Base-by-base conservation (phyloP, 192 early-diverging fungal genomes). In the Linderina pennispora region DNA sequence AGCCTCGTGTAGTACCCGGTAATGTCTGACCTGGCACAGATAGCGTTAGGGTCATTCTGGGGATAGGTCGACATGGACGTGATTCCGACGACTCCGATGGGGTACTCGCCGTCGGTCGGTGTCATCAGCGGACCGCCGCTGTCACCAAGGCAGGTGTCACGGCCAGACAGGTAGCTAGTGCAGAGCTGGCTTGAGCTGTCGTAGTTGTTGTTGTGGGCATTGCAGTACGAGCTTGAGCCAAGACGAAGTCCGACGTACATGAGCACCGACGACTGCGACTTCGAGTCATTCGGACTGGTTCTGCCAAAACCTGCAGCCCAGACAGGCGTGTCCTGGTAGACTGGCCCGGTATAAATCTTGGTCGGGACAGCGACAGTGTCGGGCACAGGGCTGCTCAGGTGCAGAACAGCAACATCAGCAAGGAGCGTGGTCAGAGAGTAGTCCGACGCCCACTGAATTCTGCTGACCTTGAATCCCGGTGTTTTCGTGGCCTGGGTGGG, bases 61-160 rank as follows among this genome's bases (percentile, higher is more conserved):
- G n/a, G n/a, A n/a, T n/a, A n/a, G n/a, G n/a, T n/a, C n/a, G n/a
- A n/a, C n/a, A n/a, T n/a, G n/a, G n/a, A n/a, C n/a, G n/a, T n/a
- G n/a, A n/a, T n/a, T n/a, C n/a, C n/a, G n/a, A n/a, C n/a, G n/a
- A n/a, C n/a, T n/a, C n/a, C n/a, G n/a, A n/a, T n/a, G n/a, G n/a
- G n/a, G n/a, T n/a, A n/a, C n/a, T n/a, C n/a, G n/a, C n/a, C n/a
- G n/a, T n/a, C n/a, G n/a, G n/a, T n/a, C n/a, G n/a, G n/a, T n/a
- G n/a, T n/a, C n/a, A n/a, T n/a, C 32, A 75, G 37, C 0, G 73
- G 73, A 16, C 65, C 65, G 14, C 65, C 73, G 11, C 56, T 61
- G 53, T 75, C 65, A 14, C 65, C 73, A 11, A 47, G 23, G 55
- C 73, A 75, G 28, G 73, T 65, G 42, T 65, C 62, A n/a, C 46